A percentile compares a stretch with the other conserved stretches of the same genome.
Conservation (phyloP, 805 yeast genomes). For the Starmerella geochares region DNA sequence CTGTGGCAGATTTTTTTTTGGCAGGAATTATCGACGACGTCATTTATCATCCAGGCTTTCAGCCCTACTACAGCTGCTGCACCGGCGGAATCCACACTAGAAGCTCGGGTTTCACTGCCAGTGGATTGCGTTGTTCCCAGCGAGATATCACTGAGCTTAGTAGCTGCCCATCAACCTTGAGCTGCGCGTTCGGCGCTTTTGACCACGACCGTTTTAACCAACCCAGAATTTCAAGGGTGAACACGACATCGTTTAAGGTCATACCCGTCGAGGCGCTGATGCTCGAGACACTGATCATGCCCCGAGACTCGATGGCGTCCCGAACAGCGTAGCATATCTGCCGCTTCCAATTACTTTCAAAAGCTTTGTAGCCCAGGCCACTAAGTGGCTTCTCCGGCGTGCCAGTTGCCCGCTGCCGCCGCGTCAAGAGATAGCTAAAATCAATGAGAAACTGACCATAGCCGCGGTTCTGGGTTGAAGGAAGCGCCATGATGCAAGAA, state of each 20-base stretch:
- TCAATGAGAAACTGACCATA: constrained; percentile 83
- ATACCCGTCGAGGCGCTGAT: constrained; percentile 69
- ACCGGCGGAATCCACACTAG: constrained; percentile 13
- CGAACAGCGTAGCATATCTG: constrained; percentile 45
- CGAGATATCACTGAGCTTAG: background rate
- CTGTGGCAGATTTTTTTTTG: background rate
- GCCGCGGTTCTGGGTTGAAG: constrained; percentile 77
- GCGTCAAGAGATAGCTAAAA: constrained; percentile 70
- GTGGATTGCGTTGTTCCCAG: constrained; percentile 2
- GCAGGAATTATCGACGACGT: background rate
- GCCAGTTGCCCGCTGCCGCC: constrained; percentile 68
- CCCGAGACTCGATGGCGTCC: constrained; percentile 11
- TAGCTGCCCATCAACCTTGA: constrained; percentile 1
- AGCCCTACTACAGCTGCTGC: background rate
- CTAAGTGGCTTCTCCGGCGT: constrained; percentile 94
- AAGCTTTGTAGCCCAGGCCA: constrained; percentile 74
- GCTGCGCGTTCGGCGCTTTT: background rate
- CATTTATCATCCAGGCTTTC: too few relatives aligned
- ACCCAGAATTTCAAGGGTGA: constrained; percentile 69
- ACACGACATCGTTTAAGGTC: constrained; percentile 75
- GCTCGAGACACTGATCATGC: constrained; percentile 41
- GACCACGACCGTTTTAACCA: constrained; percentile 37
- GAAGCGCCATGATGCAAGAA: constrained; percentile 83
- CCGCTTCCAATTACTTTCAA: constrained; percentile 76
- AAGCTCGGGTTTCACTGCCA: constrained; percentile 5